These are phyloP conservation scores for Lepiota venenata DNA, from an alignment of 768 basidiomycete species.

Conservation along the genomic window DNA sequence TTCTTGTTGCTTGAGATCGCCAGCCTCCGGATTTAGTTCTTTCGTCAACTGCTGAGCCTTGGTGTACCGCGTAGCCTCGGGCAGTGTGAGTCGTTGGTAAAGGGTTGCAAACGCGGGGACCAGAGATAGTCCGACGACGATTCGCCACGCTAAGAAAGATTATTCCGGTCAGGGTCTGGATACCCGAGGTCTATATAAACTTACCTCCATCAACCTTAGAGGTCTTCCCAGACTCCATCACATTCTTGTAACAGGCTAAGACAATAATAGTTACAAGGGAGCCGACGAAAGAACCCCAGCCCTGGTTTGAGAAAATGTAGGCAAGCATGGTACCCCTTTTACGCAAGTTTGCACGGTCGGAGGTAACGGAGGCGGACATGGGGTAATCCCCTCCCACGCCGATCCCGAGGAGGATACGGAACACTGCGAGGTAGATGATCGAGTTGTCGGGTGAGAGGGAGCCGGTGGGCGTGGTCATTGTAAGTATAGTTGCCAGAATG, in stretches of 20 bases:
- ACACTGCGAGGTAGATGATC: slow-evolving; percentile 63
- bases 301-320: slow-evolving; percentile 76
- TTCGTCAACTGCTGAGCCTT: slow-evolving; percentile 37
- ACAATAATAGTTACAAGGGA: slow-evolving; percentile 61
- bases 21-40: slow-evolving; percentile 24
- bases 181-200: slow-evolving; percentile 19
- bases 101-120: slow-evolving; percentile 72
- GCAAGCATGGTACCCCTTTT: slow-evolving; percentile 69
- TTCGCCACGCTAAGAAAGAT: slow-evolving; percentile 56
- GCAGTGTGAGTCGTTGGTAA: slow-evolving; percentile 72
- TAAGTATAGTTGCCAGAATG: slow-evolving; percentile 73
- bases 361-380: slow-evolving; percentile 68
- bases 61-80: slow-evolving; percentile 59
- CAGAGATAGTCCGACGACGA: slow-evolving; percentile 70
- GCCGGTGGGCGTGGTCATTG: slow-evolving; percentile 63
- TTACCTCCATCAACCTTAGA: slow-evolving; percentile 69
- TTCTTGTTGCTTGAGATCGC: slow-evolving; percentile 23
- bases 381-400: slow-evolving; percentile 83
- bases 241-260: slow-evolving; percentile 56
- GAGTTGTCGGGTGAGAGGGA: slow-evolving; percentile 44
- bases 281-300: slow-evolving; percentile 72
- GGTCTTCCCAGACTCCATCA: slow-evolving; percentile 57
- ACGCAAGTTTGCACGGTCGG: slow-evolving; percentile 60
- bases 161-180: not conserved
- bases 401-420: slow-evolving; percentile 71